Evolutionary conservation across 2,329 filamentous ascomycete genomes (phyloP).

Genomic region (Aspergillus cejpii): DNA sequence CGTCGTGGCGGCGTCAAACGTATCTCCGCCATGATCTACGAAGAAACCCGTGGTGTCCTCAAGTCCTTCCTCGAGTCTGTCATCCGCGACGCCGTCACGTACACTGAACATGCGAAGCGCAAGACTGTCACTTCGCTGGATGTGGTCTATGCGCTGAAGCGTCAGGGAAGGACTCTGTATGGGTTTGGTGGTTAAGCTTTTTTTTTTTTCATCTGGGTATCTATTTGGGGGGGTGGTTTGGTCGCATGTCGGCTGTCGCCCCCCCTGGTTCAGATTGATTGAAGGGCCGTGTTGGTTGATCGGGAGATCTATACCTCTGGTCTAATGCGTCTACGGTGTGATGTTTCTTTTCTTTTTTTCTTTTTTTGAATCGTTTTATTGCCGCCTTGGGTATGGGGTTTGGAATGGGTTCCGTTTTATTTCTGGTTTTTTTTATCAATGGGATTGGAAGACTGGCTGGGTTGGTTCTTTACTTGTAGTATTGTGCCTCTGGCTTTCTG

Average conservation of each 20-base stretch:
- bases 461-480: constrained; percentile 6
- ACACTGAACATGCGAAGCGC: constrained; percentile 77
- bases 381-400: constrained; percentile 12
- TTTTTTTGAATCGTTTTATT: constrained; percentile 1
- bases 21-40: constrained; percentile 95
- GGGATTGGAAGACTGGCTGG: constrained; percentile 1
- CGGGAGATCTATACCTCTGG: constrained; percentile 1
- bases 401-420: constrained; percentile 4
- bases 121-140: constrained; percentile 52
- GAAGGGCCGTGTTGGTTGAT: background rate
- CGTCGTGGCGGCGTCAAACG: constrained; percentile 99
- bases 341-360: constrained; percentile 13
- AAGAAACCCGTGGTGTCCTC: constrained; percentile 73
- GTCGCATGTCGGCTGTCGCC: background rate
- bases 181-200: constrained; percentile 71
- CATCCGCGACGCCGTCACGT: constrained; percentile 73
- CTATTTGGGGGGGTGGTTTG: too few relatives aligned
- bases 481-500: too few relatives aligned
- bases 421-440: constrained; percentile 7
- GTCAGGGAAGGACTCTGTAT: constrained; percentile 67
- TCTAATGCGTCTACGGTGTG: constrained; percentile 20
- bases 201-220: background rate
- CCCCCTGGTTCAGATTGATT: background rate
- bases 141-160: constrained; percentile 59
- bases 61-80: constrained; percentile 79